Evolutionary conservation across 139 green algal species (phyloP).

Genomic region (Chlamydomonas urium): DNA sequence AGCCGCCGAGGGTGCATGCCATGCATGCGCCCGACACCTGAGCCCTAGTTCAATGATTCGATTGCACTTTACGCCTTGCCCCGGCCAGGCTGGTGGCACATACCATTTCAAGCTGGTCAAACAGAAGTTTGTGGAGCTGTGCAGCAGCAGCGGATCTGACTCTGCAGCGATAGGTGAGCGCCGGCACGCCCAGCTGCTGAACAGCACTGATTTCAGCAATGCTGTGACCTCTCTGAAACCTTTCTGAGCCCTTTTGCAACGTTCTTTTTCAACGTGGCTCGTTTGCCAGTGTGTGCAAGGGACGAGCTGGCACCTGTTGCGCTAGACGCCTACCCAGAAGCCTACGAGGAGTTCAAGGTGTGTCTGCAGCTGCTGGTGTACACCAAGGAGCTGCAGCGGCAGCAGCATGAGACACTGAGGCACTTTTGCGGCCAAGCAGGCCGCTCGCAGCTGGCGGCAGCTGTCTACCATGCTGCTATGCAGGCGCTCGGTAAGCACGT

Average conservation of each 20-base stretch:
- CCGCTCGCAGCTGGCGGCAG: neutral
- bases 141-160: neutral
- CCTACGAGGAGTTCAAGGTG: constrained; percentile 67
- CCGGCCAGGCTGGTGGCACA: too few species aligned
- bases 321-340: constrained; percentile 66
- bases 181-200: neutral
- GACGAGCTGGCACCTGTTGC: constrained; percentile 56
- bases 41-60: neutral
- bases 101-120: constrained; percentile 10
- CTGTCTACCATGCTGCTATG: constrained; percentile 3
- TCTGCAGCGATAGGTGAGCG: neutral
- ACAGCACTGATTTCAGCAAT: neutral
- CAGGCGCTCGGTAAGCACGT: neutral
- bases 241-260: too few species aligned
- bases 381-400: constrained; percentile 21
- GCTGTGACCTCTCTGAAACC: too few species aligned
- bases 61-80: too few species aligned
- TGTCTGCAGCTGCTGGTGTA: constrained; percentile 52
- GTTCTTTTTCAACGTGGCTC: too few species aligned
- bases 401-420: constrained; percentile 5
- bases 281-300: constrained; percentile 37
- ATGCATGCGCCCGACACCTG: neutral
- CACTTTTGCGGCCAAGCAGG: neutral
- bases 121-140: constrained; percentile 3
- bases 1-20: neutral